These are phyloP conservation scores for Diaporthe ilicicola DNA, from an alignment of 2,329 filamentous ascomycete genomes.

Conservation along the genomic window DNA sequence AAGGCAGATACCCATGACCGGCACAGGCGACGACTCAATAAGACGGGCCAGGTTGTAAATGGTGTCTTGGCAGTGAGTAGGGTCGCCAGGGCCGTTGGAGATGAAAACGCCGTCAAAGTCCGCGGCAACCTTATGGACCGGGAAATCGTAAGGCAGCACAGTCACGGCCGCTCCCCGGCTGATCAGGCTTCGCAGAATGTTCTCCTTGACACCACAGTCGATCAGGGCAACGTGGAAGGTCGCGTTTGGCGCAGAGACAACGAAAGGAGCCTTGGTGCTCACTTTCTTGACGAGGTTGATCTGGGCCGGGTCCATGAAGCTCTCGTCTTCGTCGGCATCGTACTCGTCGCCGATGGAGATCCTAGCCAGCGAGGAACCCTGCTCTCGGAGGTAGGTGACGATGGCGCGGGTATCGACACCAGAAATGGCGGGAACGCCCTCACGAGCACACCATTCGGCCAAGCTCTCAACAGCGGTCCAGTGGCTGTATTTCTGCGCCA, in stretches of 20 bases:
- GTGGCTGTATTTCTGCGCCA: constrained; percentile 93
- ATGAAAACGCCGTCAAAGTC: constrained; percentile 99
- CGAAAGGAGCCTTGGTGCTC: constrained; percentile 97
- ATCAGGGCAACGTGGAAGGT: constrained; percentile 92
- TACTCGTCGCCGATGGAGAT: constrained; percentile 98
- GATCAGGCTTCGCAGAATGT: constrained; percentile 95
- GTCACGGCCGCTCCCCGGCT: constrained; percentile 91
- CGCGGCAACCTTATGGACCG: constrained; percentile 96
- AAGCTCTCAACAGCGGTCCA: constrained; percentile 98
- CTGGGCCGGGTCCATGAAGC: constrained; percentile 92
- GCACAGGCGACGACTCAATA: constrained; percentile 90
- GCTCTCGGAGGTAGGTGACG: constrained; percentile 94
- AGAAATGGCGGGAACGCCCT: constrained; percentile 94
- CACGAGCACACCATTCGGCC: constrained; percentile 92
- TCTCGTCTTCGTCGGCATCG: constrained; percentile 97
- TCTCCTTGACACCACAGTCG: constrained; percentile 99
- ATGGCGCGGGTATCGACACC: constrained; percentile 97
- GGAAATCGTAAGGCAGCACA: constrained; percentile 95
- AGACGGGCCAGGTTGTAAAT: constrained; percentile 91
- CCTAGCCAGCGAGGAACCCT: constrained; percentile 92
- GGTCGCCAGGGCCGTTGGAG: constrained; percentile 97
- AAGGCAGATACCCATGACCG: constrained; percentile 97
- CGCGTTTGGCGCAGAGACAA: constrained; percentile 85
- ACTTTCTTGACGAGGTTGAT: constrained; percentile 97
- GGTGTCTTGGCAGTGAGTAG: constrained; percentile 94